Evolutionary conservation across 139 green algal species (phyloP).

Genomic region (Gonium pectorale): DNA sequence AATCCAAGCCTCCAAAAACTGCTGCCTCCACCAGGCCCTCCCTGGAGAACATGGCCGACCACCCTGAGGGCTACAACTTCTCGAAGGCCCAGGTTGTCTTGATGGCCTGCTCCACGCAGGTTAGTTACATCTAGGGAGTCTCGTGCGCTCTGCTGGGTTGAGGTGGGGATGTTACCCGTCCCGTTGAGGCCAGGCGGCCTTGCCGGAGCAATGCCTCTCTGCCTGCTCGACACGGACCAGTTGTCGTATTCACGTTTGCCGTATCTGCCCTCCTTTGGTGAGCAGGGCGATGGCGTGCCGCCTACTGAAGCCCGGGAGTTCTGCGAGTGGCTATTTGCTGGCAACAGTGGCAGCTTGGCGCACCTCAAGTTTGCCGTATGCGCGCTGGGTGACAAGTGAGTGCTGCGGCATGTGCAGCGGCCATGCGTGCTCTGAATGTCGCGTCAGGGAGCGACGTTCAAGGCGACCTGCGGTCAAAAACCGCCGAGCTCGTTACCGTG

Average conservation of each 20-base stretch:
- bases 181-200: no score
- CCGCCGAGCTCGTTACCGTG: neutral
- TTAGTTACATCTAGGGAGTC: neutral
- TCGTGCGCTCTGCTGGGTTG: no score
- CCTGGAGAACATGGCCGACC: conserved; percentile 85
- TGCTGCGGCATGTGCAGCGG: no score
- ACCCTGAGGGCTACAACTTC: conserved; percentile 73
- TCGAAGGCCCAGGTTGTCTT: conserved; percentile 72
- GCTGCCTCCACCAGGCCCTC: conserved; percentile 68
- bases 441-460: no score
- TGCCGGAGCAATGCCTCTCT: no score
- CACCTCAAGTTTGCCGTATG: conserved; percentile 76
- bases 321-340: conserved; percentile 83
- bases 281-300: conserved; percentile 89
- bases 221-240: neutral
- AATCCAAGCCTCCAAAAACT: no score
- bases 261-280: neutral
- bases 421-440: no score
- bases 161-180: no score
- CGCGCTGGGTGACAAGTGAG: conserved; percentile 86
- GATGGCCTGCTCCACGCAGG: conserved; percentile 89
- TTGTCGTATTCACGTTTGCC: neutral
- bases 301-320: conserved; percentile 88
- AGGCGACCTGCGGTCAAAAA: no score
- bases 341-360: conserved; percentile 56